A percentile compares a stretch with the other conserved stretches of the same genome.
These are phyloP conservation scores for Berberis thunbergii DNA, from an alignment of 164 flowering plant genomes.

Conservation along the genomic window DNA sequence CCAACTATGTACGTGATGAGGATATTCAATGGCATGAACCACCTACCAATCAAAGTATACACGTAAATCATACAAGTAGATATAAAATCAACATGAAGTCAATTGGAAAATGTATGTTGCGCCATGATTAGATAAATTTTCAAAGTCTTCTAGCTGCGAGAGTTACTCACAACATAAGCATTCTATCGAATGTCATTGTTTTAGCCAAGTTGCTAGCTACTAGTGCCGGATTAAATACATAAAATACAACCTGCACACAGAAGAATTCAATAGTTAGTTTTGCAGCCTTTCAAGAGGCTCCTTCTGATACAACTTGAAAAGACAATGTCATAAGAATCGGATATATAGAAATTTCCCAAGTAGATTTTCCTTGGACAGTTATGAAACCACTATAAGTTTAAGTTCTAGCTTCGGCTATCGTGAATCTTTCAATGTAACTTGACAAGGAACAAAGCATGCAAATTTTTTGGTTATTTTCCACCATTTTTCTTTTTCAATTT, in stretches of 20 bases:
- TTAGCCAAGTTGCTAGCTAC: slow-evolving; percentile 40
- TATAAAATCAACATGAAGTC: neutral
- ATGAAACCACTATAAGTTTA: too few species aligned
- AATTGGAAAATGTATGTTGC: neutral
- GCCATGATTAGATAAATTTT: neutral
- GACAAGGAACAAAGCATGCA: too few species aligned
- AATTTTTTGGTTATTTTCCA: too few species aligned
- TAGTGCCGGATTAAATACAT: slow-evolving; percentile 66
- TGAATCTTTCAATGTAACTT: too few species aligned
- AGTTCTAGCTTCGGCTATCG: too few species aligned
- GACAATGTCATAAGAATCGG: neutral
- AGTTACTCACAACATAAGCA: slow-evolving; percentile 44
- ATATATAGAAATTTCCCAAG: neutral
- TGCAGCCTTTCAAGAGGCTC: neutral
- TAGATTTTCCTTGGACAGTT: neutral
- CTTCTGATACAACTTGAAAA: neutral
- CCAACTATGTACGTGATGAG: slow-evolving; percentile 61
- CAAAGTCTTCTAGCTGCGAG: neutral
- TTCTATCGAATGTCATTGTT: slow-evolving; percentile 48
- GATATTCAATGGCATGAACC: slow-evolving; percentile 91
- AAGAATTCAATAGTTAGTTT: neutral
- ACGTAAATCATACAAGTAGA: neutral
- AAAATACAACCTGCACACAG: slow-evolving; percentile 52
- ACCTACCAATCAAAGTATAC: slow-evolving; percentile 31
- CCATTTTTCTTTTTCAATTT: too few species aligned